phyloP scores from a whole-genome alignment of 495 filamentous ascomycete genomes.

The Aspergillus asperescens region DNA sequence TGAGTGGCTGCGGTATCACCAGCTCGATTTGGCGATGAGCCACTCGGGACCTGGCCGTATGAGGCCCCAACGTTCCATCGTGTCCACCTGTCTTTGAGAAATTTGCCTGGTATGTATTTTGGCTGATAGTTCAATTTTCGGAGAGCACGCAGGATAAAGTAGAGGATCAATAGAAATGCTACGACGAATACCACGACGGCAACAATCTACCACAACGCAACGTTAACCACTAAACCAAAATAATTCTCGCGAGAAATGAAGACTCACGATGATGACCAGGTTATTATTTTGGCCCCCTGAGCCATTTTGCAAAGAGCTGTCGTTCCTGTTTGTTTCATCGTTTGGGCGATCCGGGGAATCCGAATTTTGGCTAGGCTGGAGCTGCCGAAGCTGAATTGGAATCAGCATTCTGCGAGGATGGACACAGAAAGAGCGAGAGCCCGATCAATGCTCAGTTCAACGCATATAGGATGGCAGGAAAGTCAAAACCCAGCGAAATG shows the following conservation, averaged over 20 bases:
- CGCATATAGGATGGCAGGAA: conserved; percentile 14
- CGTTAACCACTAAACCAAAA: neutral
- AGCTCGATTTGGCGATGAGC: conserved; percentile 19
- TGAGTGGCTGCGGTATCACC: conserved; percentile 25
- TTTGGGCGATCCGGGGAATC: neutral
- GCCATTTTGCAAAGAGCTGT: neutral
- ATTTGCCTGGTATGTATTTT: conserved; percentile 53
- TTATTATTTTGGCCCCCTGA: conserved; percentile 10
- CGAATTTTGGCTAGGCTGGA: conserved; percentile 16
- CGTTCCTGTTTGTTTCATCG: neutral
- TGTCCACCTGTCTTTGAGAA: conserved; percentile 56
- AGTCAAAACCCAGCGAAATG: neutral
- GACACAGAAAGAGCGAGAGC: conserved; percentile 6
- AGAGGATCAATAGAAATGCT: conserved; percentile 38
- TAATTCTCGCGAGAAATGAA: neutral
- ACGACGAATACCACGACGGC: conserved; percentile 35
- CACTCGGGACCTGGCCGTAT: conserved; percentile 37
- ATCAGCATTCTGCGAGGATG: conserved; percentile 20
- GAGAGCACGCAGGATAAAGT: conserved; percentile 44
- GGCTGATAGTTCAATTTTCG: conserved; percentile 48
- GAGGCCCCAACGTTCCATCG: conserved; percentile 49
- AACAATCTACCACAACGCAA: conserved; percentile 20
- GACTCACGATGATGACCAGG: conserved; percentile 21
- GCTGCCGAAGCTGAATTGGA: conserved; percentile 14
- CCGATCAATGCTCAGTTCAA: conserved; percentile 8